A percentile compares a stretch with the other conserved stretches of the same genome.
Conservation (phyloP, 108 stramenopile genomes). For the Schizochytrium sp. region DNA sequence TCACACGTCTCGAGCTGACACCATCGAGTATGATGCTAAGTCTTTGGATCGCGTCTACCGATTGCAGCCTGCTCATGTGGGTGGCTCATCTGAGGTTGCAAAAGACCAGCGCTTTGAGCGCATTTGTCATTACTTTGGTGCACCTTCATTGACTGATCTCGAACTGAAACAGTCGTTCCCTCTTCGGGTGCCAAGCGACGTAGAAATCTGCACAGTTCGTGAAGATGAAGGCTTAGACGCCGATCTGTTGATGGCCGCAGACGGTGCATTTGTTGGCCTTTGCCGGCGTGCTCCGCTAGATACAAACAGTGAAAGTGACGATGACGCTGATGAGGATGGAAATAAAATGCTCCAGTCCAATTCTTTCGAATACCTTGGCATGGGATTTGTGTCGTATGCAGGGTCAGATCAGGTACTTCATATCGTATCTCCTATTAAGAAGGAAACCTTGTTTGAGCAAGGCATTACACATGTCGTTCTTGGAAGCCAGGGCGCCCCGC, state of each 20-base stretch:
- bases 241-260: not conserved
- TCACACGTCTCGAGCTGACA: slow-evolving; percentile 9
- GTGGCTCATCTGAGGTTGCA: not conserved
- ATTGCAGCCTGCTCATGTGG: not conserved
- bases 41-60: slow-evolving; percentile 2
- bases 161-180: not conserved
- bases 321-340: not conserved
- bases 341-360: too few relatives aligned
- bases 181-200: not conserved
- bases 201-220: not conserved
- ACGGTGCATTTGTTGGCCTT: not conserved
- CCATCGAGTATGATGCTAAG: not conserved
- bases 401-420: not conserved
- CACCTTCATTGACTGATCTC: not conserved
- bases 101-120: not conserved
- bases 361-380: not conserved
- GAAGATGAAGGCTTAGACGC: not conserved
- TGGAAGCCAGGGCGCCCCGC: not conserved
- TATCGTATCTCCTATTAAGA: not conserved
- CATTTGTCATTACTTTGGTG: not conserved
- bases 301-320: not conserved
- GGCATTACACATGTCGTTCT: not conserved
- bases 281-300: not conserved
- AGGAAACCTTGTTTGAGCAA: not conserved
- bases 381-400: not conserved